phyloP scores from a whole-genome alignment of 2,329 filamentous ascomycete genomes.

The Apiospora phragmitis region DNA sequence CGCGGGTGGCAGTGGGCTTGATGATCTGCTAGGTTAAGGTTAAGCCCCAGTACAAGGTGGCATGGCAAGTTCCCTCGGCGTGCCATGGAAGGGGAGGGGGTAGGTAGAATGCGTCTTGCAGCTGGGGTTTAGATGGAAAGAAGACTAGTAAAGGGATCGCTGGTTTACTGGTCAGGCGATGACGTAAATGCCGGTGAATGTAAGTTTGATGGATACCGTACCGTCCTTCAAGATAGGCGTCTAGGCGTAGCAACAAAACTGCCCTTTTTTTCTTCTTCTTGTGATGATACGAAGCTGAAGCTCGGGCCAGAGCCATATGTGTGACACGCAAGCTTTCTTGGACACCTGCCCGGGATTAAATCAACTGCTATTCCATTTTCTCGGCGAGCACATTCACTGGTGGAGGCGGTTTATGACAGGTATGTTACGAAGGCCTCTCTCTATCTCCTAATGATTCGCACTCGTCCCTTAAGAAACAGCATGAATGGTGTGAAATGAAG shows the following conservation, averaged over 20 bases:
- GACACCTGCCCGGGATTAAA: too few species aligned
- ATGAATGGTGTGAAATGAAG: neutral
- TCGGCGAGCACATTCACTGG: too few species aligned
- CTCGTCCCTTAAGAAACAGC: neutral
- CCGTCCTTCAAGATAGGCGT: conserved; percentile 39
- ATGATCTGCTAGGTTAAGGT: conserved; percentile 34
- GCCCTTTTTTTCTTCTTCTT: conserved; percentile 21
- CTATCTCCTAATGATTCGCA: neutral
- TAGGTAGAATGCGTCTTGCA: neutral
- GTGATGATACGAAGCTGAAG: neutral
- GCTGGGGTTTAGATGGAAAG: neutral
- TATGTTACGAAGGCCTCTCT: too few species aligned
- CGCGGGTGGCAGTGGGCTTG: conserved; percentile 27
- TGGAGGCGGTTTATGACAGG: too few species aligned
- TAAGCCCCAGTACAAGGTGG: neutral
- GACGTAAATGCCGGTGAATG: conserved; percentile 12
- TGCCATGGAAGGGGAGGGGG: neutral
- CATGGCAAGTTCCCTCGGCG: neutral
- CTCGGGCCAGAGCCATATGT: too few species aligned
- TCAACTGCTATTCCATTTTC: too few species aligned
- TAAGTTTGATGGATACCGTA: neutral
- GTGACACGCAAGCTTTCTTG: too few species aligned
- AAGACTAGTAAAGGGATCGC: neutral
- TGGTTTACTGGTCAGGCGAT: neutral
- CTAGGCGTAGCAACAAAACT: conserved; percentile 40